Conservation (phyloP, 2,329 filamentous ascomycete genomes). For the Alternaria ethzedia region DNA sequence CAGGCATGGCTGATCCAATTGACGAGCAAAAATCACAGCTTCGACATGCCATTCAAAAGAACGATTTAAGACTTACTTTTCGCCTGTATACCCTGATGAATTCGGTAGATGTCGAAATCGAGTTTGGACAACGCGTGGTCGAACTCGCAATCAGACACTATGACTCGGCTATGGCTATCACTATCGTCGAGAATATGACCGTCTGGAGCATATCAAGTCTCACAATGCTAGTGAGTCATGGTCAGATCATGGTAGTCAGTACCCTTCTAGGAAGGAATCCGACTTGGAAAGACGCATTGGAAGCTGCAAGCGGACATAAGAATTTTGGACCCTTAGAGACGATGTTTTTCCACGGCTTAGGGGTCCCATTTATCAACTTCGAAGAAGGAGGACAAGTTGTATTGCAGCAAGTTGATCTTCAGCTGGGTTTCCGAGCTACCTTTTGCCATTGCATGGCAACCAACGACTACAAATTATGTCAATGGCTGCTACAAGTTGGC, state of each 20-base stretch:
- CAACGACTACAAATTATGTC: neutral
- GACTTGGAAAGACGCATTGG: neutral
- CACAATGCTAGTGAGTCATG: too few species aligned
- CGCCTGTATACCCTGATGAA: neutral
- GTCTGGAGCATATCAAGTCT: too few species aligned
- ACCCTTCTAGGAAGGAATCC: neutral
- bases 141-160: neutral
- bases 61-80: neutral
- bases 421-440: neutral
- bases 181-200: neutral
- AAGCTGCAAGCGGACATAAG: neutral
- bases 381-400: neutral
- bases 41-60: neutral
- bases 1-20: fast-evolving
- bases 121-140: neutral
- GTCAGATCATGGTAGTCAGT: neutral
- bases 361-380: neutral
- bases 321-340: neutral
- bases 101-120: too few species aligned
- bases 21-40: neutral
- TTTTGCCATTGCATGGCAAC: neutral
- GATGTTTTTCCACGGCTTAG: neutral
- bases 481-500: neutral
- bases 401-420: neutral
- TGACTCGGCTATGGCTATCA: neutral